These are phyloP conservation scores for Aspergillus calidoustus DNA, from an alignment of 2,329 filamentous ascomycete genomes.

Conservation along the genomic window DNA sequence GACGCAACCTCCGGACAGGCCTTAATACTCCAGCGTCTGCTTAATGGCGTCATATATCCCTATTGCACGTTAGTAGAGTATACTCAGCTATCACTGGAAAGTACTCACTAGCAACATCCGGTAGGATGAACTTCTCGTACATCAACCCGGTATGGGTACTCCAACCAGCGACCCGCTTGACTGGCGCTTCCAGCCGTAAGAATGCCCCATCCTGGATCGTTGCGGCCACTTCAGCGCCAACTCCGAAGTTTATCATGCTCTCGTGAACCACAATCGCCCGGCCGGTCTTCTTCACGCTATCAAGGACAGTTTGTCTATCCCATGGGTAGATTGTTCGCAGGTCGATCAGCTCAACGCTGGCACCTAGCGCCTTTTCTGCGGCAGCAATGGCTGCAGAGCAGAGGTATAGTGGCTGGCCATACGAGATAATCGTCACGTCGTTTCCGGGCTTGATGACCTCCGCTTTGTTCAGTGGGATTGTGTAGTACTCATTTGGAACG, in stretches of 20 bases:
- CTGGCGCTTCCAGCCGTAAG: slow-evolving; percentile 79
- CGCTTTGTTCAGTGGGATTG: slow-evolving; percentile 83
- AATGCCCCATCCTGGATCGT: slow-evolving; percentile 89
- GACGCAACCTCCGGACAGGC: background rate
- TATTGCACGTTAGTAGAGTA: slow-evolving; percentile 36
- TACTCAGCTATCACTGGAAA: background rate
- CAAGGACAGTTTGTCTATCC: slow-evolving; percentile 79
- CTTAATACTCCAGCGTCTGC: slow-evolving; percentile 66
- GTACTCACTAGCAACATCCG: slow-evolving; percentile 82
- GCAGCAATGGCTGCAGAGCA: slow-evolving; percentile 77
- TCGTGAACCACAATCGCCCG: slow-evolving; percentile 88
- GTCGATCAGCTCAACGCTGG: slow-evolving; percentile 84
- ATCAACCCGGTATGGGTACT: slow-evolving; percentile 79
- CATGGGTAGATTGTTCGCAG: slow-evolving; percentile 88
- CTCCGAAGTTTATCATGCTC: slow-evolving; percentile 85
- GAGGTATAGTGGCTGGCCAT: slow-evolving; percentile 86
- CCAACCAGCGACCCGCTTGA: slow-evolving; percentile 86
- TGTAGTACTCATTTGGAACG: slow-evolving; percentile 79
- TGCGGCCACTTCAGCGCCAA: slow-evolving; percentile 87
- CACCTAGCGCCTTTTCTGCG: slow-evolving; percentile 74
- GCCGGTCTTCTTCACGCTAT: slow-evolving; percentile 86
- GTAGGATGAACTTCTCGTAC: slow-evolving; percentile 80
- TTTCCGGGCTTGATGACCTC: slow-evolving; percentile 80
- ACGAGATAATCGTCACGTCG: slow-evolving; percentile 83
- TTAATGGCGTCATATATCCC: slow-evolving; percentile 75